Conservation (phyloP, 495 filamentous ascomycete species). For the Penicillium cosmopolitanum region DNA sequence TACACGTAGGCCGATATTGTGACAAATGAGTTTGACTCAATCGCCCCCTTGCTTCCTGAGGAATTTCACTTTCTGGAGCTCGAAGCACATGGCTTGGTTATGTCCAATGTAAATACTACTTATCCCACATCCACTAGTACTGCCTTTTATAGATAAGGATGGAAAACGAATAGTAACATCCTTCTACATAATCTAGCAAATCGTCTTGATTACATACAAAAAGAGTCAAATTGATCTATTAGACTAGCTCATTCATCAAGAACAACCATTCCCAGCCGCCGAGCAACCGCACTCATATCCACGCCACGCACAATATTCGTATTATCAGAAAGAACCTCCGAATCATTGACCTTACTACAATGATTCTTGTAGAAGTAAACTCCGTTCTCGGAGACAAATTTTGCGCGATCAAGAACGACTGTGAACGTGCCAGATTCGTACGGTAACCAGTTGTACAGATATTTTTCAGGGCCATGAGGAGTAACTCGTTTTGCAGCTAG, state of each 20-base stretch:
- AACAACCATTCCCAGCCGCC: slow-evolving; percentile 7
- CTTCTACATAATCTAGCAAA: neutral
- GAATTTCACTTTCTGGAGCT: slow-evolving; percentile 2
- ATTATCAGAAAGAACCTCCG: slow-evolving; percentile 10
- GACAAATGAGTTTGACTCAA: slow-evolving; percentile 2
- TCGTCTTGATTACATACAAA: slow-evolving; percentile 2
- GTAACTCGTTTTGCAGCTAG: slow-evolving; percentile 5
- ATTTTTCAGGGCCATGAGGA: slow-evolving; percentile 5
- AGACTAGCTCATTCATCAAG: slow-evolving; percentile 13
- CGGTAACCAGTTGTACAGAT: neutral
- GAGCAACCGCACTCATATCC: slow-evolving; percentile 13
- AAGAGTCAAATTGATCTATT: neutral
- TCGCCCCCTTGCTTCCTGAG: slow-evolving; percentile 1
- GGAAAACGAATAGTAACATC: neutral
- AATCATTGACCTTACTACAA: neutral
- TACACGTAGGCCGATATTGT: slow-evolving; percentile 1
- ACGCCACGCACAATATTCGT: slow-evolving; percentile 9
- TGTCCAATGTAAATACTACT: neutral
- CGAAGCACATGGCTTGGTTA: slow-evolving; percentile 1
- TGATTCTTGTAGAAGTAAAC: slow-evolving; percentile 24
- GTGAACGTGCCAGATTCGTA: slow-evolving; percentile 15
- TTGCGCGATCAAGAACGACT: slow-evolving; percentile 18
- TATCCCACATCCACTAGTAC: slow-evolving; percentile 1
- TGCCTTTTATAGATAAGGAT: neutral
- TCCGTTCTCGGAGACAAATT: slow-evolving; percentile 21